Percentiles rank a stretch among this genome's conserved stretches.
These are phyloP conservation scores for Saturnispora quitensis DNA, from an alignment of 805 yeast genomes.

Conservation along the genomic window DNA sequence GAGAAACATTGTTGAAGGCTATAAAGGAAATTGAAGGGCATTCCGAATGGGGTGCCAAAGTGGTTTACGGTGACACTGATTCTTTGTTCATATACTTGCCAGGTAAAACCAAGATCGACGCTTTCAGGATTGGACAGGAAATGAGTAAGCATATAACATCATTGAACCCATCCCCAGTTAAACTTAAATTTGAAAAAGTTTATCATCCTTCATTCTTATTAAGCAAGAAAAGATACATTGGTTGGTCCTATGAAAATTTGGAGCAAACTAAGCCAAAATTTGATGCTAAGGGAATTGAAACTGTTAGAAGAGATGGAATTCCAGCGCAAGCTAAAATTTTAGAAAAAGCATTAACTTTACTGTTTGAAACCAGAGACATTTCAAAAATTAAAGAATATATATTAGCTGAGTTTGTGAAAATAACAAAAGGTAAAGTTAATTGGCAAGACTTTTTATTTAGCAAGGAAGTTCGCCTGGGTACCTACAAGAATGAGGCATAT, in stretches of 20 bases:
- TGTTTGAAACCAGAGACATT: slow-evolving; percentile 68
- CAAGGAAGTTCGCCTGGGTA: slow-evolving; percentile 77
- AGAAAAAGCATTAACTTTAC: slow-evolving; percentile 53
- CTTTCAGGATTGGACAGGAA: slow-evolving; percentile 63
- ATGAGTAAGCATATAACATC: slow-evolving; percentile 59
- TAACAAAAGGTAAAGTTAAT: slow-evolving; percentile 52
- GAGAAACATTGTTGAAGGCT: slow-evolving; percentile 73
- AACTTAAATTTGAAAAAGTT: slow-evolving; percentile 83
- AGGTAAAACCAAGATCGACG: slow-evolving; percentile 66
- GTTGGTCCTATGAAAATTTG: slow-evolving; percentile 60
- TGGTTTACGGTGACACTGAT: slow-evolving; percentile 96
- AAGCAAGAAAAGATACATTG: slow-evolving; percentile 88
- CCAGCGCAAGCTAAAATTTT: slow-evolving; percentile 84
- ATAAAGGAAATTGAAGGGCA: slow-evolving; percentile 55
- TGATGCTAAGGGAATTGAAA: slow-evolving; percentile 96
- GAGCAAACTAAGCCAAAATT: slow-evolving; percentile 53
- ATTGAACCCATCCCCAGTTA: slow-evolving; percentile 70
- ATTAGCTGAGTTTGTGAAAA: slow-evolving; percentile 54
- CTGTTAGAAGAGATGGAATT: slow-evolving; percentile 88
- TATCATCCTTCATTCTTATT: slow-evolving; percentile 78
- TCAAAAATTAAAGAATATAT: slow-evolving; percentile 62
- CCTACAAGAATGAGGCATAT: slow-evolving; percentile 60
- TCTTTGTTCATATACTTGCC: slow-evolving; percentile 87
- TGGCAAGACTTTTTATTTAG: slow-evolving; percentile 87
- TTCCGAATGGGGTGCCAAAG: slow-evolving; percentile 72